These are phyloP conservation scores for Saccharomycopsis lassenensis DNA, from an alignment of 805 yeast species.

Conservation along the genomic window DNA sequence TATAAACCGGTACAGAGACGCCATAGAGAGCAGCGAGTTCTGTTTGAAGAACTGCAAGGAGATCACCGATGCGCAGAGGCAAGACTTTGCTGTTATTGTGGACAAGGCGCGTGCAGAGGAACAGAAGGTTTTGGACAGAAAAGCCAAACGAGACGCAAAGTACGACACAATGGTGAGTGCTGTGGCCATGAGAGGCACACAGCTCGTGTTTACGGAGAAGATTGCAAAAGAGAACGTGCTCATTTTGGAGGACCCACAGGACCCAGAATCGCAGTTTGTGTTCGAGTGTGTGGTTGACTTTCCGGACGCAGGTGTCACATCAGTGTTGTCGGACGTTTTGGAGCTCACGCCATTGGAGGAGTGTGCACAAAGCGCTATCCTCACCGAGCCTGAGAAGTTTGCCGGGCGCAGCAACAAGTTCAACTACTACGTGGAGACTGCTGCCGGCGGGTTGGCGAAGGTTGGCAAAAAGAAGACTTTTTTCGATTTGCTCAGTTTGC, in stretches of 20 bases:
- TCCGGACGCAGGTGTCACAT: slow-evolving; percentile 79
- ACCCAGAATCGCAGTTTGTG: slow-evolving; percentile 67
- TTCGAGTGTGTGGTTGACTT: slow-evolving; percentile 74
- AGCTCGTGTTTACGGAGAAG: slow-evolving; percentile 35
- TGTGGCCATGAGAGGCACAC: slow-evolving; percentile 45
- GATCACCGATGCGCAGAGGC: slow-evolving; percentile 31
- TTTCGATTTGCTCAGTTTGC: slow-evolving; percentile 50
- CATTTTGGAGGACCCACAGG: slow-evolving; percentile 51
- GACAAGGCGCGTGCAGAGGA: slow-evolving; percentile 23
- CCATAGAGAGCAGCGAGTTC: slow-evolving; percentile 51
- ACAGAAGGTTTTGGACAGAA: slow-evolving; percentile 26
- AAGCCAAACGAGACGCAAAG: slow-evolving; percentile 27
- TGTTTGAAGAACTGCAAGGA: slow-evolving; percentile 46
- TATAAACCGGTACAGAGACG: slow-evolving; percentile 62
- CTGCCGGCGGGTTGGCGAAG: slow-evolving; percentile 73
- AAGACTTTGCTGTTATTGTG: too few species aligned
- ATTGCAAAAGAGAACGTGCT: slow-evolving; percentile 27
- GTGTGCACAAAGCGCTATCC: too few species aligned
- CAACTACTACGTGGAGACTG: slow-evolving; percentile 72
- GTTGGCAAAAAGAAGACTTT: slow-evolving; percentile 69
- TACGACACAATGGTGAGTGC: slow-evolving; percentile 44
- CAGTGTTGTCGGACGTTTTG: slow-evolving; percentile 63
- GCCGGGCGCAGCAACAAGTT: not conserved
- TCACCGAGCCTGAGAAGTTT: slow-evolving; percentile 48
- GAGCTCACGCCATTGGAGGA: slow-evolving; percentile 62